A percentile compares a stretch with the other conserved stretches of the same genome.
Evolutionary conservation across 768 basidiomycete genomes (phyloP).

Genomic region (Cubamyces lactineus): DNA sequence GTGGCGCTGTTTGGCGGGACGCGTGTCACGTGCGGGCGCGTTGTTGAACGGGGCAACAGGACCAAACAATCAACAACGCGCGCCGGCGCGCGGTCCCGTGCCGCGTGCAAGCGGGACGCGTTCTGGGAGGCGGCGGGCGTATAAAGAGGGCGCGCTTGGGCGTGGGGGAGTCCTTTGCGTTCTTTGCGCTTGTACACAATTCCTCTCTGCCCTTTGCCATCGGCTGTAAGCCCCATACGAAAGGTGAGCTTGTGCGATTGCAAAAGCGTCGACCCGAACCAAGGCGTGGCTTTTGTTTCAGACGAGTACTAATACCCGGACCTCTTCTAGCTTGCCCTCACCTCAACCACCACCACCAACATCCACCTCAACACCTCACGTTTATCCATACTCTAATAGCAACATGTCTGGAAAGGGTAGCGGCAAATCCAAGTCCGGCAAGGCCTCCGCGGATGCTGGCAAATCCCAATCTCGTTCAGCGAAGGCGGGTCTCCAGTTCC

Average conservation of each 20-base stretch:
- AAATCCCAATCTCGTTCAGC: constrained; percentile 73
- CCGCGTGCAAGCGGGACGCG: constrained; percentile 2
- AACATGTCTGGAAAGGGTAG: constrained; percentile 47
- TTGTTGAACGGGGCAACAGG: constrained; percentile 28
- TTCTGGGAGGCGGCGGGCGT: constrained; percentile 2
- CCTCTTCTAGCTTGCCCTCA: neutral
- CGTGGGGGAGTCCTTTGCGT: neutral
- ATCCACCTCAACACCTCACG: neutral
- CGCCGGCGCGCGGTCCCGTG: constrained; percentile 25
- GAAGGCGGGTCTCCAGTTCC: constrained; percentile 81
- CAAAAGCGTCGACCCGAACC: too few relatives aligned
- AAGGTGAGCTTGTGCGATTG: too few relatives aligned
- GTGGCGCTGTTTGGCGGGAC: constrained; percentile 28
- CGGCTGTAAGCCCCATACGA: neutral
- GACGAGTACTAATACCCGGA: constrained; percentile 1
- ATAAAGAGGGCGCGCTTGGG: constrained; percentile 16
- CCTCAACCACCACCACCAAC: constrained; percentile 12
- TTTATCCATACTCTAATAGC: constrained; percentile 6
- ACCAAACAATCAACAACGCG: constrained; percentile 27
- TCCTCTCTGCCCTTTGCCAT: neutral
- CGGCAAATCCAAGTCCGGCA: constrained; percentile 74
- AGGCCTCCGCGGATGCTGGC: constrained; percentile 48
- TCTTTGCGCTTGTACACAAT: neutral
- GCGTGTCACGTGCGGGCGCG: constrained; percentile 30
- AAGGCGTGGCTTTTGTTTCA: neutral